Evolutionary conservation across 2,329 filamentous ascomycete genomes (phyloP), one percentile per base, ranked within the genome.

Genomic region (Bertia moriformis): DNA sequence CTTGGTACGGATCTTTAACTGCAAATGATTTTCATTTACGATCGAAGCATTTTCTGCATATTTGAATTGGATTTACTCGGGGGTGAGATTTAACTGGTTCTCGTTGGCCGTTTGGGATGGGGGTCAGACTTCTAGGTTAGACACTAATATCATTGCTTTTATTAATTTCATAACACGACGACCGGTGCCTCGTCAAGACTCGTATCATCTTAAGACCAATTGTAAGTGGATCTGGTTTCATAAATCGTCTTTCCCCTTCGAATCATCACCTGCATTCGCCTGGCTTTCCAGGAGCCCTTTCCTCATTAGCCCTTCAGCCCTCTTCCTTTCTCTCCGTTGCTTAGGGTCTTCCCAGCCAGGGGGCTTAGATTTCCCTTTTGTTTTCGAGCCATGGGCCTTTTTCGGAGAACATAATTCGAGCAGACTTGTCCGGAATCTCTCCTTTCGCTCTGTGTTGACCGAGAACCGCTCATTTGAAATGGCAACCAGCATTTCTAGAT

Each of bases 401-500:
- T 18, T 19, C n/a, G 40, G 18, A 37, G 14, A 7, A 18, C 24
- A 19, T 3, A n/a, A 51, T 44, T 36, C 52, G 55, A 54, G 46
- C 32, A 84, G 57, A 4, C 71, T 66, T 2, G 50, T 46, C 35
- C 67, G 63, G 46, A 89, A 86, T 32, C 80, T 65, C 37, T 66
- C 65, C 44, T 82, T 86, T 36, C 83, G 67, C 48, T 73, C 74
- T 15, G 60, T 56, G 48, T 89, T 91, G 53, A 80, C 74, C 5
- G 51, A 58, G 50, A 91, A 89, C 38, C 83, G 67, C 54, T 85
- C 73, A 50, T 91, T 88, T 4, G 80, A 76, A 41, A 93, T 70
- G 3, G 61, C 56, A 12, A 88, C 59, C 13, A 95, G 62, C 42
- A 70, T 73, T 32, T 60, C 60, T 4, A 95, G 66, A 50, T 91